Conservation (phyloP, 129 eudicot species). For the Pulicaria dysenterica region DNA sequence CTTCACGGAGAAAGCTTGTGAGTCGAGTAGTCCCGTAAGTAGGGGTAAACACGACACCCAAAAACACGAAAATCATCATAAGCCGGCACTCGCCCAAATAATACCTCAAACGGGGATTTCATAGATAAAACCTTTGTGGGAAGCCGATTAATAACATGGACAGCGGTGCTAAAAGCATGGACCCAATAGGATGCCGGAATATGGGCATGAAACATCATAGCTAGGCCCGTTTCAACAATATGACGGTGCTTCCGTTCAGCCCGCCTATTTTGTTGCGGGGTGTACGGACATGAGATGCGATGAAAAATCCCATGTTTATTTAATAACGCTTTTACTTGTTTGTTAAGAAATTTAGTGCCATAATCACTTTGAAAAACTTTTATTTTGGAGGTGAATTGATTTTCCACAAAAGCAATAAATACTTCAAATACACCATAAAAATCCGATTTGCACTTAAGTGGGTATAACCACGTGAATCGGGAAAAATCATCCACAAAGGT, state of each 20-base stretch:
- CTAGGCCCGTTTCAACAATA: too few relatives aligned
- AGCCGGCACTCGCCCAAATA: too few relatives aligned
- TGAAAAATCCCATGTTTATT: not conserved
- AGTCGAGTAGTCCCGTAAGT: too few relatives aligned
- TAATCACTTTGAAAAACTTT: not conserved
- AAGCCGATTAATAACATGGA: too few relatives aligned
- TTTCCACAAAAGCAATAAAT: not conserved
- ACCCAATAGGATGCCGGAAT: too few relatives aligned
- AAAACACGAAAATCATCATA: not conserved
- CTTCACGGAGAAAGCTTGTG: not conserved
- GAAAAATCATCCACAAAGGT: not conserved
- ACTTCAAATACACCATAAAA: not conserved
- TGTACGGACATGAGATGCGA: not conserved
- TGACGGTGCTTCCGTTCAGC: too few relatives aligned
- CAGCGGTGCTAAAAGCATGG: too few relatives aligned
- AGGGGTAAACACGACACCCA: constrained; percentile 15
- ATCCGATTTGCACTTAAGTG: not conserved
- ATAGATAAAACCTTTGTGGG: too few relatives aligned
- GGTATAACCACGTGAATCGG: constrained; percentile 10
- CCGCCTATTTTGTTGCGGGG: too few relatives aligned
- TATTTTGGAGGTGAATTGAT: not conserved
- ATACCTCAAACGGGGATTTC: too few relatives aligned
- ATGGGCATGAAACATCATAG: too few relatives aligned
- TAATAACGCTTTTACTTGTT: not conserved
- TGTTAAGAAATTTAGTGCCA: not conserved